Conservation (phyloP, 108 stramenopile genomes). For the Nannochloropsis gaditana region DNA sequence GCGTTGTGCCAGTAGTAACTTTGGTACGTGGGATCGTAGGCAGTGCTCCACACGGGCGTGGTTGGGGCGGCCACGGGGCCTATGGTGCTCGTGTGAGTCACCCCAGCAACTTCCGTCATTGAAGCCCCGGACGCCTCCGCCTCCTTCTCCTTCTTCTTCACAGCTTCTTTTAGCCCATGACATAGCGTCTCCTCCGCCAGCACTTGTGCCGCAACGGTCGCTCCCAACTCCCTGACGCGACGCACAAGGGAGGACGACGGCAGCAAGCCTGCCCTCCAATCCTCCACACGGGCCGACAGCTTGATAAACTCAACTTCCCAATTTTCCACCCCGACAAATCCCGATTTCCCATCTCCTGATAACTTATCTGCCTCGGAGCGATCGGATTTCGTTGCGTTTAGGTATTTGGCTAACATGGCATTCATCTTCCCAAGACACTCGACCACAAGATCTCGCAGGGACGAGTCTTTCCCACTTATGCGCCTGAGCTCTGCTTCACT, state of each 20-base stretch:
- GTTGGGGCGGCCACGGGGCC: neutral
- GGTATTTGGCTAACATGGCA: neutral
- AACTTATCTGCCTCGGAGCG: neutral
- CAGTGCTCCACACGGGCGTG: neutral
- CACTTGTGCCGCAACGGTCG: neutral
- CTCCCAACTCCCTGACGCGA: neutral
- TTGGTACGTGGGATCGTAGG: neutral
- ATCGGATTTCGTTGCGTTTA: neutral
- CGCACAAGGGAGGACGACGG: conserved; percentile 10
- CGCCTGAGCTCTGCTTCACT: neutral
- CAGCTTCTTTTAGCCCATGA: neutral
- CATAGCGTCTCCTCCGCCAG: neutral
- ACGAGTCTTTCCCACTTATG: neutral
- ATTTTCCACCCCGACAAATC: neutral
- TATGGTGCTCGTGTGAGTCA: neutral
- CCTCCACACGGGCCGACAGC: neutral
- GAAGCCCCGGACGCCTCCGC: neutral
- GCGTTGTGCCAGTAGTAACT: conserved; percentile 18
- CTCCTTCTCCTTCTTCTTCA: neutral
- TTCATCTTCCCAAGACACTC: neutral
- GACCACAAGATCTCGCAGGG: neutral
- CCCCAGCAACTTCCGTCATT: neutral
- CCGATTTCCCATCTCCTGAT: neutral
- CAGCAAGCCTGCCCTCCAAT: neutral
- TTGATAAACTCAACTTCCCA: conserved; percentile 9